Base-by-base conservation (phyloP, 2,329 filamentous ascomycete genomes). In the Ophiostoma angusticollis region DNA sequence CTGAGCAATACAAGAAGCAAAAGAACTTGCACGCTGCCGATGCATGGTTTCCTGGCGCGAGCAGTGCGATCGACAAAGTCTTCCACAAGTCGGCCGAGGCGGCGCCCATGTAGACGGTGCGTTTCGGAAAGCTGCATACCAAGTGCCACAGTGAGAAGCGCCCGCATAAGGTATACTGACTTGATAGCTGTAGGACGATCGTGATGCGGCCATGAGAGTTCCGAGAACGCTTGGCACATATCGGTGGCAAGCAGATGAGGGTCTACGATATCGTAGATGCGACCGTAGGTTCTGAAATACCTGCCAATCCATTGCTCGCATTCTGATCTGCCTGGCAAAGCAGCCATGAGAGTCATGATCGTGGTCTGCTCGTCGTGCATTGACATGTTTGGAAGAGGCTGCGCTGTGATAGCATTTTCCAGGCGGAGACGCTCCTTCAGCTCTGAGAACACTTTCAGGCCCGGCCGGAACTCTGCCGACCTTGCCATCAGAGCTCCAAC, bases 81-180 rank as follows among this genome's bases (percentile, higher is more conserved):
- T 16, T 38, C 36, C 8, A 31, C 37, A 9, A 45, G 31, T 8
- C 19, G 28, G 13, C 34, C 37, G 2, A 45, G 31, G 3, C 28
- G 37, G 8, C 43, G 43, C 27, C 43, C 43, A 16, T 40, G 35
- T 3, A 45, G 29, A 11, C 43, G 43, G 19, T 40, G n/a, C 2
- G 14, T 3, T 8, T 32, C 37, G 4, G 40, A 43, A 16, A 37
- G 24, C 24, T 45, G 43, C 43, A 43, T 43, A 3, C 37, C 43
- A 9, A 45, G 18, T 11, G 34, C 35, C 2, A 39, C 35, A 6
- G 28, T 27, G 13, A 38, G 7, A 18, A 31, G 16, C 5, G 34
- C 30, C 19, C 43, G 43, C 30, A 33, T 34, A 6, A 43, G 23
- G 19, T 28, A 47, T 25, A 40, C 13, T 0, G 31, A 25, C n/a